Base-by-base conservation (phyloP, 257 asterid species). In the Nicotiana attenuata region DNA sequence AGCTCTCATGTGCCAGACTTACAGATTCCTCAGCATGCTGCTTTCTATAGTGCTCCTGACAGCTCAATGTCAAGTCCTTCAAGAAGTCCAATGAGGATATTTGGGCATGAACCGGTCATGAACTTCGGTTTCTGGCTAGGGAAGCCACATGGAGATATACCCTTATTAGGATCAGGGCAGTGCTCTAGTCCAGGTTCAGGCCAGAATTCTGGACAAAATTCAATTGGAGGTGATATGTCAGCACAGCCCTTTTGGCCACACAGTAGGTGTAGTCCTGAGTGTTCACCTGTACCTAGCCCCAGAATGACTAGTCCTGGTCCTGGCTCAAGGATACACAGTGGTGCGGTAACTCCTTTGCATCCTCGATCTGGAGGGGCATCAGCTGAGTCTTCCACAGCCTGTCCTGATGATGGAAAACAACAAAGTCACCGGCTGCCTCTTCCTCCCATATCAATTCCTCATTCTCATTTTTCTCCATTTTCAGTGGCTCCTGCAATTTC, bases 161-260 rank as follows among this genome's bases (percentile, higher is more conserved):
- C 90, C 1, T 87, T 91, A 64, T 93, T 90, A 84, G 97, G 98
- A 85, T 96, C 98, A 81, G 98, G 98, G 84, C 95, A 92, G 81
- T 96, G 99, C 89, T 96, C 99, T 73, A 95, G 98, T 83, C 98
- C 98, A 28, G 98, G 98, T 61, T 96, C 99, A 45, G 98, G 96
- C 80, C 97, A 93, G 84, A 95, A 93, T 84, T 95, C 99, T 56
- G 99, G 99, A 59, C 97, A 96, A 80, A 96, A 96, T 88, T 96
- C 98, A 57, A 91, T 92, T 97, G 98, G 97, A 45, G 98, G 99
- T 78, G 98, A 94, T 85, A 88, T 91, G 94, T 90, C 88, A 14
- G 96, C 92, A 41, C 97, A 89, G 83, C 83, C 93, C 76, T 90
- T 94, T 89, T 91, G 92, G 99, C 97, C 90, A 77, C 97, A 92